These are phyloP conservation scores for Monosporascus sp. DNA, from an alignment of 2,329 filamentous ascomycete genomes.

Conservation along the genomic window DNA sequence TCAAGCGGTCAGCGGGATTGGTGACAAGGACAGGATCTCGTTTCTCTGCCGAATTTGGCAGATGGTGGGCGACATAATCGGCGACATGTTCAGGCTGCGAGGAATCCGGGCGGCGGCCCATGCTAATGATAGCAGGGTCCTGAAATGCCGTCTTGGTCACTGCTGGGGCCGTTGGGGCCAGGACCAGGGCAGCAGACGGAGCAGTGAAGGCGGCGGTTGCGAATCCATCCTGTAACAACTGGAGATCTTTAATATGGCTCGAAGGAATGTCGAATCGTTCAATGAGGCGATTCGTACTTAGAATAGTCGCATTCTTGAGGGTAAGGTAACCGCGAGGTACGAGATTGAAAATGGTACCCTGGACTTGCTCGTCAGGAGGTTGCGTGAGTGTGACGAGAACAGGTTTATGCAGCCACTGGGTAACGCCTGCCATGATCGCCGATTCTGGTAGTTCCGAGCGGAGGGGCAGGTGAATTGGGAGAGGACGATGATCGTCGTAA, in stretches of 20 bases:
- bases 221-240: neutral
- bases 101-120: slow-evolving; percentile 38
- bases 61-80: slow-evolving; percentile 16
- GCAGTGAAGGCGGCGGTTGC: slow-evolving; percentile 1
- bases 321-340: neutral
- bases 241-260: slow-evolving; percentile 21
- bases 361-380: neutral
- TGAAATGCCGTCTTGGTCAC: slow-evolving; percentile 48
- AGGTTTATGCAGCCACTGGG: neutral
- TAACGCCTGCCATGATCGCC: neutral
- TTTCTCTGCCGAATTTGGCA: slow-evolving; percentile 27
- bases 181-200: slow-evolving; percentile 14
- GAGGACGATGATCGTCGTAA: too few species aligned
- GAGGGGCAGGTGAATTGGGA: too few species aligned
- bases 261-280: neutral
- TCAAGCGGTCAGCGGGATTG: slow-evolving; percentile 19
- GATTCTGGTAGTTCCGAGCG: neutral
- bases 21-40: slow-evolving; percentile 20
- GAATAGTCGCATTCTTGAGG: neutral
- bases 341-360: neutral
- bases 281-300: neutral
- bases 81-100: slow-evolving; percentile 8
- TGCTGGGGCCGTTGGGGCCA: slow-evolving; percentile 17
- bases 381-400: neutral
- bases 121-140: slow-evolving; percentile 80